Evolutionary conservation across 306 rosid genomes (phyloP), one percentile per base, ranked within the genome.

Genomic region (Benincasa hispida): DNA sequence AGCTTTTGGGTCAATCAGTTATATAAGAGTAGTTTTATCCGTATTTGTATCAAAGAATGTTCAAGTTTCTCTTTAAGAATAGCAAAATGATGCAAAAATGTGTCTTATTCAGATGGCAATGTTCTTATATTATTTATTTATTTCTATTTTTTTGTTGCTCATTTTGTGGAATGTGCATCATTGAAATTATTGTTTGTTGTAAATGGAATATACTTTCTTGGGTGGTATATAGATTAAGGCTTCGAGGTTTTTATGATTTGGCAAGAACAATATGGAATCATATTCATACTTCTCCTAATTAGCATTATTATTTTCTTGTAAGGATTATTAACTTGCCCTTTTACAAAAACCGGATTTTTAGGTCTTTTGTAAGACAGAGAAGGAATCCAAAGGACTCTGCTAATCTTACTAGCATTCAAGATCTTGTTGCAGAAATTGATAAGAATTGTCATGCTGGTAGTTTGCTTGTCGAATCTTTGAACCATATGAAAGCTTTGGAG

Each of bases 351-450:
- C 19, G 77, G 60, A 77, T 76, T 79, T 39, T 70, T 47, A 93
- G 98, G 88, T 87, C 91, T 47, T 90, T 87, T 53, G 85, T 93
- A 78, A 89, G 96, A 84, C 97, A 84, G 86, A 86, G 98, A 93
- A 85, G 98, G 89, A 88, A 87, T 74, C 93, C 91, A 32, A 91
- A 87, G 86, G 96, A 84, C 81, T 81, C 90, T 56, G 60, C 87
- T 62, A 92, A 90, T 83, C 91, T 90, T 41, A 90, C 90, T 68
- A 93, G 92, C 69, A 76, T 90, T 76, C 94, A 93, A 75, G 86
- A 88, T 81, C 98, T 93, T 84, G 81, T 90, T 83, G 85, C 77
- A 70, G 91, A 90, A 80, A 85, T 93, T 41, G 91, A 86, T 81
- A 32, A 78, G 67, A 86, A 85, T 53, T 90, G 84, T 83, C 92